These are phyloP conservation scores for Helichrysum umbraculigerum DNA, from an alignment of 129 eudicot genomes.

Conservation along the genomic window DNA sequence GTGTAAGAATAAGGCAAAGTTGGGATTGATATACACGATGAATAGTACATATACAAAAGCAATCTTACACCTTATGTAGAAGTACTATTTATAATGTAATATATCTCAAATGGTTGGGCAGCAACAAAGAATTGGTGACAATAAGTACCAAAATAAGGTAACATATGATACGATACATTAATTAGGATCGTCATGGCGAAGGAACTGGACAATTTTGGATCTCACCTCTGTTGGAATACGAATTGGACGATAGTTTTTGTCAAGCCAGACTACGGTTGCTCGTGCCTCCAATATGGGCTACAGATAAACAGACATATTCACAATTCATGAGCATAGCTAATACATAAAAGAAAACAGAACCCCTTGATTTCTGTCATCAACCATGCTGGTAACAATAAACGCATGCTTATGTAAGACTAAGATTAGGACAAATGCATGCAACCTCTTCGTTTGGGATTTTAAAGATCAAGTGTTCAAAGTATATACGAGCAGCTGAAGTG, in stretches of 20 bases:
- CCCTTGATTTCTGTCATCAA: slow-evolving; percentile 5
- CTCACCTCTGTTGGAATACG: slow-evolving; percentile 76
- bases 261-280: slow-evolving; percentile 90
- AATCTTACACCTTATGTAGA: neutral
- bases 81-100: slow-evolving; percentile 4
- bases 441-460: slow-evolving; percentile 89
- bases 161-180: slow-evolving; percentile 29
- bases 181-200: slow-evolving; percentile 45
- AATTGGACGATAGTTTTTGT: slow-evolving; percentile 76
- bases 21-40: neutral
- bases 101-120: slow-evolving; percentile 4
- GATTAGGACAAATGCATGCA: neutral
- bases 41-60: neutral
- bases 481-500: slow-evolving; percentile 81
- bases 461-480: slow-evolving; percentile 70
- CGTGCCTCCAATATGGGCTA: slow-evolving; percentile 85
- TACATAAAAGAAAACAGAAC: neutral
- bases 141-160: neutral
- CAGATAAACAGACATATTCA: neutral
- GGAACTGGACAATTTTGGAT: slow-evolving; percentile 60
- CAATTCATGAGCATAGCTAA: neutral
- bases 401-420: neutral
- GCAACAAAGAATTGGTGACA: neutral
- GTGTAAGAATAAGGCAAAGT: neutral
- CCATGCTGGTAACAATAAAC: neutral